Base-by-base conservation (phyloP, 306 rosid species). In the Astragalus membranaceus region DNA sequence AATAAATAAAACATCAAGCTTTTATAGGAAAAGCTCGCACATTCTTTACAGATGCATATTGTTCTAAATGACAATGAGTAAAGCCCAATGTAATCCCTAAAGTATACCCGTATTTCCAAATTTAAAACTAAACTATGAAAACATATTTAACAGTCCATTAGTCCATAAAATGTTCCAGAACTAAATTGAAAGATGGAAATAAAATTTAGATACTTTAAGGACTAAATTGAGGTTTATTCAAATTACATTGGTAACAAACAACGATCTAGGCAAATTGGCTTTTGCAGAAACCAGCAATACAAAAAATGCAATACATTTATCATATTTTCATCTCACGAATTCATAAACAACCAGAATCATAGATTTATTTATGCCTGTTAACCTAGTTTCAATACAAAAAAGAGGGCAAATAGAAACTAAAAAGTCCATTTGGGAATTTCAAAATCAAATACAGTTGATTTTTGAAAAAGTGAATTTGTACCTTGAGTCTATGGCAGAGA, bases 401-500 rank as follows among this genome's bases (percentile, higher is more conserved):
- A 26, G 3, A 5, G 14, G 15, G 39, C 7, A 35, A 35, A 35
- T 1, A 39, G 9, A 50, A 26, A 26, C 30, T 26, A 26, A 23
- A n/a, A 47, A 49, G 17, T 33, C 8, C 2, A 58, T 57, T 46
- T 7, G 63, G 75, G 57, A 39, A 67, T 15, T 79, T 53, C 15
- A 20, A 0, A 64, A 48, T 55, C 69, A 47, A 35, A 54, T 3
- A 49, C 4, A 74, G 35, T 61, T 33, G 67, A 10, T 61, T 10
- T 2, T 16, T 4, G 30, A 10, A 46, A 37, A 17, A 10, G 46
- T 12, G 17, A 54, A 14, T 67, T 8, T 14, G 59, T 79, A 85
- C 97, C 98, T 93, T 93, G 54, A 93, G 98, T 7, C 84, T 72
- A 58, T 81, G 81, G 30, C 96, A 90, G 85, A 93, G 81, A 48